Evolutionary conservation across 371 early-diverging fungal genomes (phyloP), one percentile per base, ranked within the genome.

Genomic region (Mortierella sp.): DNA sequence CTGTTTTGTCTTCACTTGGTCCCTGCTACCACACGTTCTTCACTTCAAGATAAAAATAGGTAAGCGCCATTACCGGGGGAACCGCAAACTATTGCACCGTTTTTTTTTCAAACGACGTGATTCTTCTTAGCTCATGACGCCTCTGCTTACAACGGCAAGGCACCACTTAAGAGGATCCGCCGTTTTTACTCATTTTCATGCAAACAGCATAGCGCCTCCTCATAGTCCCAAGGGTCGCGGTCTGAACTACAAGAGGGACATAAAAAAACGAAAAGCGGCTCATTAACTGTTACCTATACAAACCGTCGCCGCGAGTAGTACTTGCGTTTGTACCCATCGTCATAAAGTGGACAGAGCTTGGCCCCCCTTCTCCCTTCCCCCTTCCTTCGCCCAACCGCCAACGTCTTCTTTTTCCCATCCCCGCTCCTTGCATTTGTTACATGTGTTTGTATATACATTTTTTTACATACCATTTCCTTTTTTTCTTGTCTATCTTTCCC

Each of bases 161-260:
- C 50, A 14, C 16, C 3, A 3, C 34, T 19, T 7, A 55, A 24
- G 1, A 16, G 5, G 21, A 63, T 63, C 38, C 38, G 63, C 63
- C 63, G 63, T 63, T 63, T 63, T 63, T 63, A 63, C 63, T 19
- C 19, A 63, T 0, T 31, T 63, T 63, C 63, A 63, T 63, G 63
- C 63, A 63, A 63, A 31, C 6, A 1, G 13, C 34, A 19, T 31
- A 1, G 2, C 1, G 8, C 50, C 50, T 50, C 50, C 50, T 3
- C 50, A 13, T 50, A 50, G 16, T 50, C 50, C 50, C 60, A 63
- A 34, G 0, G 63, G 38, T 63, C 63, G 63, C 63, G 9, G 21
- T 63, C 63, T 63, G 63, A 63, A 63, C 63, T 28, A 16, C 50
- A 14, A 50, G 14, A 50, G 16, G 58, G 16, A 19, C 34, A 63